Evolutionary conservation across 1,139 yeast species (phyloP).

Genomic region (Blastobotrys aristatus): DNA sequence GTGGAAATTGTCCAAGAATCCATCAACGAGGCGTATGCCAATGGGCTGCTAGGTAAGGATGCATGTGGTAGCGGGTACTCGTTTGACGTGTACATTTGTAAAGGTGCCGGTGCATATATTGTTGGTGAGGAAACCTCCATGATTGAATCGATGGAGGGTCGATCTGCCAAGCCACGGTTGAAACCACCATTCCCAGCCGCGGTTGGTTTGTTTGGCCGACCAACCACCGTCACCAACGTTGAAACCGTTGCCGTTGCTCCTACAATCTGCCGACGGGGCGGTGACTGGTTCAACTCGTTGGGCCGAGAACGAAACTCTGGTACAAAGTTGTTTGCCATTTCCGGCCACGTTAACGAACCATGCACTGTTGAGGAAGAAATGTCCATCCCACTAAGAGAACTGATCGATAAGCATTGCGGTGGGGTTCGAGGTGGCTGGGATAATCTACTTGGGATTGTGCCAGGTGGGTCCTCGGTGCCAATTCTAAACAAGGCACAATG

Average conservation of each 20-base stretch:
- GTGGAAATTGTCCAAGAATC: conserved; percentile 67
- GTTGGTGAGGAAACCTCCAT: conserved; percentile 91
- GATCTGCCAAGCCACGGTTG: conserved; percentile 87
- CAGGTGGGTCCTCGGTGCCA: conserved; percentile 88
- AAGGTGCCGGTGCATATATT: conserved; percentile 89
- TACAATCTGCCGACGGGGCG: conserved; percentile 82
- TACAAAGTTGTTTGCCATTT: conserved; percentile 75
- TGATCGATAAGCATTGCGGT: conserved; percentile 83
- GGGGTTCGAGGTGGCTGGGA: conserved; percentile 92
- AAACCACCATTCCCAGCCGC: conserved; percentile 96
- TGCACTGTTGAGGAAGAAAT: conserved; percentile 91
- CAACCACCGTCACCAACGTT: conserved; percentile 83
- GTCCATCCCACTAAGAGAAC: conserved; percentile 79
- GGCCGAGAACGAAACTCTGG: conserved; percentile 84
- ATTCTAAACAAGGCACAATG: conserved; percentile 64
- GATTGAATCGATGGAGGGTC: conserved; percentile 83
- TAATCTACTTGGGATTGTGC: conserved; percentile 75
- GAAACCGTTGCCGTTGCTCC: conserved; percentile 89
- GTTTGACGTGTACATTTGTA: conserved; percentile 75
- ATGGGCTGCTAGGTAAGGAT: conserved; percentile 72
- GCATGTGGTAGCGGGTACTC: conserved; percentile 85
- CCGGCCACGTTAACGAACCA: conserved; percentile 87
- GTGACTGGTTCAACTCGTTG: conserved; percentile 75
- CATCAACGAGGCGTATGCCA: conserved; percentile 78
- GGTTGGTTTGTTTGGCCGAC: conserved; percentile 85